Base-by-base conservation (phyloP, 495 filamentous ascomycete species). In the Amphirosellinia nigrospora region DNA sequence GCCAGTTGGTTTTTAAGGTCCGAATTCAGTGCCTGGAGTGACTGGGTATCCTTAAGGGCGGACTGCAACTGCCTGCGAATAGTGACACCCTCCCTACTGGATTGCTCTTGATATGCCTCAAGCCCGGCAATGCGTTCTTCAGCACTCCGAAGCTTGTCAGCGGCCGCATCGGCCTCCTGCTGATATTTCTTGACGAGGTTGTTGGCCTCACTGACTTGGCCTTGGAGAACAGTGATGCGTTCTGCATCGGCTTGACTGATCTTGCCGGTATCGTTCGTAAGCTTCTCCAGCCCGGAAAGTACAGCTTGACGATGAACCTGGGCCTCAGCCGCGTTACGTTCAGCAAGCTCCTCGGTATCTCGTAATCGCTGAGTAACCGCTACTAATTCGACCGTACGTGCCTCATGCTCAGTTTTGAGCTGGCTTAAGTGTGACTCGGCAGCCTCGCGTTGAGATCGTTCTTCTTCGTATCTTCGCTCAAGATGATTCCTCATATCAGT, bases 61-160 rank as follows among this genome's bases (percentile, higher is more conserved):
- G 87, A 86, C 77, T 98, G 94, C 64, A 99, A 86, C 74, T 97
- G 94, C 78, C 94, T 89, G 39, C 96, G 90, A 50, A 98, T 90
- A 39, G 91, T 88, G 66, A 99, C 87, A 41, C 93, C 92, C 79
- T 99, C 96, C 41, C 96, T 86, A 77, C 94, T 98, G 6, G 94
- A 89, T 82, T 99, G 96, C 75, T 98, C 95, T 81, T 99, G 96
- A 77, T 97, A 97, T 2, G 93, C 93, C 80, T 99, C 96, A 6
- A 99, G 86, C 3, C 95, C 94, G 19, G 96, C 96, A 76, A 99
- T 98, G 8, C 96, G 88, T 78, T 97, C 96, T 80, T 98, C 97
- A 9, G 96, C 96, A 61, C 92, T 89, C 11, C 94, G 91, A 41
- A 99, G 86, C 78, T 93, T 97, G 72, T 97, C 94, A 2, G 92